Evolutionary conservation across 1,139 yeast genomes (phyloP), one percentile per base, ranked within the genome.

Genomic region (Saccharomyces hybrid): DNA sequence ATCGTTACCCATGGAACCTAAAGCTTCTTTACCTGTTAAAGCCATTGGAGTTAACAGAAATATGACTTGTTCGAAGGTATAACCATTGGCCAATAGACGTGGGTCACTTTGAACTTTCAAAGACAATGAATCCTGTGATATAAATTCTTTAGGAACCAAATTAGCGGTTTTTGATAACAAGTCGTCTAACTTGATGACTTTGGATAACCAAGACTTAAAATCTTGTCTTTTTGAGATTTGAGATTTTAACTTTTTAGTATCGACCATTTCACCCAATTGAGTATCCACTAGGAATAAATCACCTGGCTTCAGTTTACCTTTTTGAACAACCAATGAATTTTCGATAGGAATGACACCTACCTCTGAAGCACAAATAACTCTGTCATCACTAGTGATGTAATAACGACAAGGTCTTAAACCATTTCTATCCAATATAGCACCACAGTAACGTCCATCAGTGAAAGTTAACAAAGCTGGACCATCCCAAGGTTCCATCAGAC

Each of bases 401-500:
- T 88, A 93, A 73, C 99, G 89, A 77, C 99, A 93, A 49, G 99
- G 99, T 76, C 99, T 86, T 67, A 93, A 81, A 62, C 99, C 99
- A 71, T 93, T 93, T 76, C 99, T 83, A 75, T 93, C 99, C 64
- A 93, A 80, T 71, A 91, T 91, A 53, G 99, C 99, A 76, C 99
- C 99, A 75, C 97, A 89, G 79, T 88, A 93, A 68, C 98, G 82
- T 61, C 96, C 98, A 72, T 93, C 98, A 41, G 98, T 95, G 73
- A 93, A 93, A 38, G 96, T 90, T 77, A 93, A 88, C 65, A 93
- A 78, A 46, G 98, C 98, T 41, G 99, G 99, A 62, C 99, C 99
- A 75, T 93, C 99, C 99, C 99, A 93, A 23, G 99, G 98, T 76
- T 93, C 99, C 97, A 93, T 93, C 63, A 91, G 76, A 75, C 97